These are phyloP conservation scores for Alternaria rosae DNA, from an alignment of 2,329 filamentous ascomycete genomes.

Conservation along the genomic window DNA sequence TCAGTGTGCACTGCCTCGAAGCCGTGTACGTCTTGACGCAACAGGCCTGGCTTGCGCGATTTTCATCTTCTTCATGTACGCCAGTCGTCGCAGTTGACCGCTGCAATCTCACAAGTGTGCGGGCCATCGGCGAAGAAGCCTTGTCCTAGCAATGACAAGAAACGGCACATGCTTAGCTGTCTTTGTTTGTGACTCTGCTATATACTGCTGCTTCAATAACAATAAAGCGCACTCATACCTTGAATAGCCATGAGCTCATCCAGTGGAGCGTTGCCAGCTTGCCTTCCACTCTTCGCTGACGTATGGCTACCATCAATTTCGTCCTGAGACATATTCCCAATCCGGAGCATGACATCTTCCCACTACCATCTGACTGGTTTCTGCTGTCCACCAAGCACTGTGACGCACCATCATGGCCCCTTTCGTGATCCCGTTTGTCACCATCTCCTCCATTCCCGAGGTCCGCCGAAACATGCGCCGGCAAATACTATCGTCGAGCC, in stretches of 20 bases:
- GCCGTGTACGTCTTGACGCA: slow-evolving; percentile 15
- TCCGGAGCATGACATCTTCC: neutral
- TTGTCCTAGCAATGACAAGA: neutral
- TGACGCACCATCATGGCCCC: slow-evolving; percentile 3
- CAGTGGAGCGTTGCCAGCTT: neutral
- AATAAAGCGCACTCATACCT: no score
- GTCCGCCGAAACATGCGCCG: slow-evolving; percentile 2
- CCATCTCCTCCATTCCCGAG: neutral
- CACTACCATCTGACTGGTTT: neutral
- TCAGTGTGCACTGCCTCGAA: slow-evolving; percentile 15
- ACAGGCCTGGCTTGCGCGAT: slow-evolving; percentile 19
- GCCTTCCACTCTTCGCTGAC: neutral
- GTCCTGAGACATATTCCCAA: neutral
- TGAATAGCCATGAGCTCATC: neutral
- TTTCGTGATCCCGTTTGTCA: neutral
- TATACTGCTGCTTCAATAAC: no score
- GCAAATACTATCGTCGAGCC: neutral
- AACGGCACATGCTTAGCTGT: slow-evolving; percentile 1
- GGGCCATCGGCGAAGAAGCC: slow-evolving; percentile 1
- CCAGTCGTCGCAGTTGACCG: slow-evolving; percentile 18
- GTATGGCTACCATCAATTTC: neutral
- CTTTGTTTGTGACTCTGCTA: neutral
- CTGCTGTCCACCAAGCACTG: slow-evolving; percentile 2
- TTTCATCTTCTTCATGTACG: slow-evolving; percentile 16
- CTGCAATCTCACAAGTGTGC: slow-evolving; percentile 4